Evolutionary conservation across 2,329 filamentous ascomycete species (phyloP).

Genomic region (Knufia fluminis): DNA sequence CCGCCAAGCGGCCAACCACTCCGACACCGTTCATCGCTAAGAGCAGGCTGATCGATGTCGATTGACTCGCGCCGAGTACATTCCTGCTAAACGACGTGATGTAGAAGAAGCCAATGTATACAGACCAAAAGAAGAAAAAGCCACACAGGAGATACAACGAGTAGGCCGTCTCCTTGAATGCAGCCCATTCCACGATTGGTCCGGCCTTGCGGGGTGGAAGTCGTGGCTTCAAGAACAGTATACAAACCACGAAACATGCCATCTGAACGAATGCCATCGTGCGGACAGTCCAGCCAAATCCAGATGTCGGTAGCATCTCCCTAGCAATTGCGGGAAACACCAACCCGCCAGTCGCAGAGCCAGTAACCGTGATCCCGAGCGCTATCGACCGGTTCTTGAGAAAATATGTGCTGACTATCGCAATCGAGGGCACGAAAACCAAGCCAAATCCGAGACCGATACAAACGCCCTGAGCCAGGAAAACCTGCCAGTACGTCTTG

Average conservation of each 20-base stretch:
- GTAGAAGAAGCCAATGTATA: conserved; percentile 48
- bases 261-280: conserved; percentile 53
- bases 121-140: conserved; percentile 41
- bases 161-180: conserved; percentile 44
- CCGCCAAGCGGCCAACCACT: conserved; percentile 48
- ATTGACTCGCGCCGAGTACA: conserved; percentile 33
- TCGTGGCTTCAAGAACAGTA: conserved; percentile 40
- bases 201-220: conserved; percentile 43
- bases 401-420: conserved; percentile 54
- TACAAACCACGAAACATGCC: conserved; percentile 30
- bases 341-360: conserved; percentile 53
- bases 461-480: conserved; percentile 46
- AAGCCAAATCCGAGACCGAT: conserved; percentile 48
- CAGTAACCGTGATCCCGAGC: conserved; percentile 50
- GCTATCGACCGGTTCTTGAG: conserved; percentile 49
- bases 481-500: conserved; percentile 42
- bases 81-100: conserved; percentile 34
- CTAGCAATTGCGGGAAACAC: conserved; percentile 52
- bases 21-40: conserved; percentile 58
- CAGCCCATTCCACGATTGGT: conserved; percentile 42
- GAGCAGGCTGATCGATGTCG: conserved; percentile 49
- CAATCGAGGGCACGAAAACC: conserved; percentile 45
- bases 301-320: conserved; percentile 49
- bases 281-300: conserved; percentile 57
- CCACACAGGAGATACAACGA: conserved; percentile 34